phyloP scores from a whole-genome alignment of 805 yeast species.

The Ogataea parapolymorpha region DNA sequence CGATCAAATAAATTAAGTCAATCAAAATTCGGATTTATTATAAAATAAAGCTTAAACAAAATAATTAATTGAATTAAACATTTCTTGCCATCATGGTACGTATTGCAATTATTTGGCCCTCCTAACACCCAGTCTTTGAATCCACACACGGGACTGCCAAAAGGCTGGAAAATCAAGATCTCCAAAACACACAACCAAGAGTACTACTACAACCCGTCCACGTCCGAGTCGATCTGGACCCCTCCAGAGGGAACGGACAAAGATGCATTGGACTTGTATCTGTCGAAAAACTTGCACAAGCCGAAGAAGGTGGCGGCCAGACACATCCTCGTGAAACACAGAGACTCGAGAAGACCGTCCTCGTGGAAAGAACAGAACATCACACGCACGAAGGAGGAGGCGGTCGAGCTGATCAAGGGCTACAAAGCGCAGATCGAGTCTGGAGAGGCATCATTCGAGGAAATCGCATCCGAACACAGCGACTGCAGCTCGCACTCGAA shows the following conservation, averaged over 20 bases:
- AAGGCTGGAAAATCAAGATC: constrained; percentile 75
- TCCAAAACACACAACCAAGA: constrained; percentile 82
- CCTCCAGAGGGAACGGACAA: constrained; percentile 83
- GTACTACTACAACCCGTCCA: constrained; percentile 69
- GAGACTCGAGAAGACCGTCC: constrained; percentile 81
- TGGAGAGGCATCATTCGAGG: constrained; percentile 65
- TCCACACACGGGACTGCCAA: constrained; percentile 70
- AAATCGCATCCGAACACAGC: constrained; percentile 76
- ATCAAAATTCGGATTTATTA: no score
- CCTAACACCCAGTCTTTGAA: constrained; percentile 11
- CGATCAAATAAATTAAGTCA: neutral
- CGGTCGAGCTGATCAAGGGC: constrained; percentile 57
- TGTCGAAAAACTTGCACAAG: constrained; percentile 42
- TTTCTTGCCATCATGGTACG: constrained; percentile 1
- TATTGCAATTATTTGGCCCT: neutral
- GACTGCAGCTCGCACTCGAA: constrained; percentile 85
- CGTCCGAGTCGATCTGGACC: constrained; percentile 82
- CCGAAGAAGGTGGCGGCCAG: constrained; percentile 74
- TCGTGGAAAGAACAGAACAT: constrained; percentile 81
- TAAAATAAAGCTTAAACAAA: neutral
- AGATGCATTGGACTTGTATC: constrained; percentile 53
- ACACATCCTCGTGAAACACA: constrained; percentile 82
- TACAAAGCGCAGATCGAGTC: constrained; percentile 55
- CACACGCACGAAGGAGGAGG: constrained; percentile 80
- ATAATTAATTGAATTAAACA: neutral